Conservation (phyloP, 306 rosid genomes). For the Sicyos edulis region DNA sequence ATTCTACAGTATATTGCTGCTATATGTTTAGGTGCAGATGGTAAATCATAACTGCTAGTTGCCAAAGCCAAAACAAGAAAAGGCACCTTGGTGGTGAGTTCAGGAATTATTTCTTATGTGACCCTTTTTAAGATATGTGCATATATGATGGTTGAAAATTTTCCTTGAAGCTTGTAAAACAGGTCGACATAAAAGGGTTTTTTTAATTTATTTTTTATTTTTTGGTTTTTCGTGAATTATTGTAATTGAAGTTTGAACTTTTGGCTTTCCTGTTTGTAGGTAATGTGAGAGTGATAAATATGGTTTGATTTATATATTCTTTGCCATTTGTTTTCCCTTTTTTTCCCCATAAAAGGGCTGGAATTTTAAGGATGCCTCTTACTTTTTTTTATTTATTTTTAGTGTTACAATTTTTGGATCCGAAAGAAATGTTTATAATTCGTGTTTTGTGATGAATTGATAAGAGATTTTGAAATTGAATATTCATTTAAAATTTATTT, state of each 20-base stretch:
- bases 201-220: background rate
- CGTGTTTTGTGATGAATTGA: too few relatives aligned
- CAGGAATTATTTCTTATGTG: slow-evolving; percentile 11
- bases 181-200: background rate
- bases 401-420: too few relatives aligned
- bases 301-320: slow-evolving; percentile 12
- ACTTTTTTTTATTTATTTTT: too few relatives aligned
- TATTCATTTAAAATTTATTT: too few relatives aligned
- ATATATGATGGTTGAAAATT: slow-evolving; percentile 18
- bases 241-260: slow-evolving; percentile 9
- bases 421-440: too few relatives aligned
- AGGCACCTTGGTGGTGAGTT: background rate
- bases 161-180: slow-evolving; percentile 18
- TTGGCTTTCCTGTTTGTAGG: slow-evolving; percentile 11
- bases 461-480: too few relatives aligned
- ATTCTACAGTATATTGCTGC: slow-evolving; percentile 8
- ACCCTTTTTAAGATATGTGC: slow-evolving; percentile 12
- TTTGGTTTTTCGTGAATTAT: background rate
- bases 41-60: slow-evolving; percentile 16
- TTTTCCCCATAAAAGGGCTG: too few relatives aligned
- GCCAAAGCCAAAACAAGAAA: slow-evolving; percentile 11
- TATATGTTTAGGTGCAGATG: slow-evolving; percentile 20
- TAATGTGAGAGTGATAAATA: slow-evolving; percentile 18
- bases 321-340: too few relatives aligned
- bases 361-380: too few relatives aligned